Evolutionary conservation across 2,329 filamentous ascomycete species (phyloP).

Genomic region (Cladorrhinum sp.): DNA sequence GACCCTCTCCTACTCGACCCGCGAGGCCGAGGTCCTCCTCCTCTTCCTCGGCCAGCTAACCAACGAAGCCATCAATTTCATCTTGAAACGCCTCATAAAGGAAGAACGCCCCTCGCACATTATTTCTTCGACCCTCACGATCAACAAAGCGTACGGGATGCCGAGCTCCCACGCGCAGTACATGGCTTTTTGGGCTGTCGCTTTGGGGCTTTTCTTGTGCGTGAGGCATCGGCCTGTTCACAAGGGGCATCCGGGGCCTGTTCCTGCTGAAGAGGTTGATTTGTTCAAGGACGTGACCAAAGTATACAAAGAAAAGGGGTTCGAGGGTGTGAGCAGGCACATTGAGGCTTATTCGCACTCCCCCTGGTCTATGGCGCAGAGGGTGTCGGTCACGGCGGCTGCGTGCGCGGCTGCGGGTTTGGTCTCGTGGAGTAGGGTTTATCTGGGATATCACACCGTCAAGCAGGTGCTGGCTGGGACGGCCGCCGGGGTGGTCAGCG

Average conservation of each 20-base stretch:
- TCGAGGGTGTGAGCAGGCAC: conserved; percentile 8
- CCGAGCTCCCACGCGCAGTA: conserved; percentile 93
- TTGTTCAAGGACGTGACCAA: no score
- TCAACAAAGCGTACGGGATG: conserved; percentile 92
- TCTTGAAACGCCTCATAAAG: conserved; percentile 84
- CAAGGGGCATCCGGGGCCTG: conserved; percentile 31
- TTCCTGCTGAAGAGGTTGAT: neutral
- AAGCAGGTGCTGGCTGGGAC: conserved; percentile 83
- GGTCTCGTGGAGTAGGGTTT: conserved; percentile 81
- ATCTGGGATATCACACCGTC: conserved; percentile 88
- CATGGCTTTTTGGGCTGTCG: conserved; percentile 85
- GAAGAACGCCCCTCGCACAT: conserved; percentile 82
- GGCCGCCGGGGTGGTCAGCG: conserved; percentile 66
- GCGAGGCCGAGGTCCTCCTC: conserved; percentile 82
- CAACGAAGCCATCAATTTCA: conserved; percentile 89
- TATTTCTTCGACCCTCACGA: conserved; percentile 61
- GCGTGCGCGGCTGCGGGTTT: conserved; percentile 61
- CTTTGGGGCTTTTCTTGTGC: conserved; percentile 78
- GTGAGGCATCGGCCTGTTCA: conserved; percentile 64
- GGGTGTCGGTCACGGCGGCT: conserved; percentile 49
- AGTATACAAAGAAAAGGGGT: conserved; percentile 12
- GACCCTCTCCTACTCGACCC: conserved; percentile 84
- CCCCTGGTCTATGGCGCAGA: conserved; percentile 60
- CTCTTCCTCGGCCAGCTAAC: conserved; percentile 90
- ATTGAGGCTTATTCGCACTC: conserved; percentile 40